These are phyloP conservation scores for Argentina anserina DNA, from an alignment of 306 rosid genomes.

Conservation along the genomic window DNA sequence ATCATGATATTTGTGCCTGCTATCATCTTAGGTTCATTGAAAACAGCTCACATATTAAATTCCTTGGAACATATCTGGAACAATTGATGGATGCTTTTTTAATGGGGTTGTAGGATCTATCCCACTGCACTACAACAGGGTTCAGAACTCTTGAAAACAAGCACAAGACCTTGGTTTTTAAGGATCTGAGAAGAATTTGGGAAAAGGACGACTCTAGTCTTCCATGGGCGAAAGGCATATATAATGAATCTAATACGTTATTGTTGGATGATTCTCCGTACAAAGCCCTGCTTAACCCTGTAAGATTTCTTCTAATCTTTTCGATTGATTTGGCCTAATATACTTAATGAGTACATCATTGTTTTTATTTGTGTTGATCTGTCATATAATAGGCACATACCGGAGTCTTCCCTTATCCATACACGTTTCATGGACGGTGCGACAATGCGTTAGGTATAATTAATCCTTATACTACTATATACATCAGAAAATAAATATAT, in stretches of 20 bases:
- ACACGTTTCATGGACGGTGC: constrained; percentile 26
- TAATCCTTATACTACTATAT: constrained; percentile 1
- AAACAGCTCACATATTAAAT: background rate
- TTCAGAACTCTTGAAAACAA: constrained; percentile 57
- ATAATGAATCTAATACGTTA: constrained; percentile 61
- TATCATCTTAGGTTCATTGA: background rate
- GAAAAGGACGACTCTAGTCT: constrained; percentile 62
- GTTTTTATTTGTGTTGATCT: constrained; percentile 20
- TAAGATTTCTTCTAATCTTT: constrained; percentile 20
- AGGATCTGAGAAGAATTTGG: constrained; percentile 81
- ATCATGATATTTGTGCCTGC: background rate
- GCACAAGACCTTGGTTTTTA: constrained; percentile 60
- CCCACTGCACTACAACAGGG: constrained; percentile 54
- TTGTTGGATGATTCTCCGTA: constrained; percentile 89
- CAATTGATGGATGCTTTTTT: constrained; percentile 1
- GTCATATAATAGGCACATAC: constrained; percentile 45
- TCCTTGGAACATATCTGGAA: constrained; percentile 1
- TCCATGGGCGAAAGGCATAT: constrained; percentile 76
- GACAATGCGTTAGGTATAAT: constrained; percentile 65
- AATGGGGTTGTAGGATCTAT: constrained; percentile 43
- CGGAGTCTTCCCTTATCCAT: constrained; percentile 59
- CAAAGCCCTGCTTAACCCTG: constrained; percentile 82
- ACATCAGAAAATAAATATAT: background rate
- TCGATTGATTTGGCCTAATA: background rate
- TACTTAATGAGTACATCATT: background rate